These are phyloP conservation scores for Cutaneotrichosporon sp. DNA, from an alignment of 1,284 basidiomycete genomes.

Conservation along the genomic window DNA sequence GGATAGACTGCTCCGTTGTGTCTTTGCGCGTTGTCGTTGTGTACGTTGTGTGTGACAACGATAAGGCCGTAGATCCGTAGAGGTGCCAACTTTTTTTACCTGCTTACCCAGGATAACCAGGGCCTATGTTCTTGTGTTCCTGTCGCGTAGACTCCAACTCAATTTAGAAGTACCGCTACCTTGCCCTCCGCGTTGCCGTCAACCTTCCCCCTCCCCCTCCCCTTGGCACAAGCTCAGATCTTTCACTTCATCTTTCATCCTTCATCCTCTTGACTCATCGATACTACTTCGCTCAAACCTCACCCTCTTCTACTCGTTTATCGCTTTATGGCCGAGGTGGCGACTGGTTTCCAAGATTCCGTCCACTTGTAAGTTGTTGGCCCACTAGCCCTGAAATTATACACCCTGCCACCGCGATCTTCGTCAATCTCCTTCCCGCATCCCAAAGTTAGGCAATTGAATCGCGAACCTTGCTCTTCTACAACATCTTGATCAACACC, in stretches of 20 bases:
- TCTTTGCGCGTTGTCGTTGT: neutral
- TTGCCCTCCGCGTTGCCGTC: too few species aligned
- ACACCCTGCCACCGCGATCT: neutral
- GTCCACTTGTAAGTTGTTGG: constrained; percentile 24
- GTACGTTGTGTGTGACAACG: neutral
- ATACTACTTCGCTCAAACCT: neutral
- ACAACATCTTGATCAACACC: neutral
- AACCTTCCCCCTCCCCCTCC: too few species aligned
- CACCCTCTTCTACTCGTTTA: neutral
- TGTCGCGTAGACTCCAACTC: neutral
- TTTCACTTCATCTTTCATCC: too few species aligned
- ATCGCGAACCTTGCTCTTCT: neutral
- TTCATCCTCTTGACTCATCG: neutral
- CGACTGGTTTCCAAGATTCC: constrained; percentile 26
- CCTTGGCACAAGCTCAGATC: neutral
- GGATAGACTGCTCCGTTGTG: constrained; percentile 8
- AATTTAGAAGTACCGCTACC: neutral
- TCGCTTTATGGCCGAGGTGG: neutral
- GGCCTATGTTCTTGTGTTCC: neutral
- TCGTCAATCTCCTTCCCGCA: constrained; percentile 6
- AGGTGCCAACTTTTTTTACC: neutral
- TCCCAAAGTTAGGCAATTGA: neutral
- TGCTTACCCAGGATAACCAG: neutral
- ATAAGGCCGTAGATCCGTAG: too few species aligned
- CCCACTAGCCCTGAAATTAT: neutral